A percentile compares a stretch with the other conserved stretches of the same genome.
phyloP scores from a whole-genome alignment of 148 eudicot species.

The Chenopodium quinoa region DNA sequence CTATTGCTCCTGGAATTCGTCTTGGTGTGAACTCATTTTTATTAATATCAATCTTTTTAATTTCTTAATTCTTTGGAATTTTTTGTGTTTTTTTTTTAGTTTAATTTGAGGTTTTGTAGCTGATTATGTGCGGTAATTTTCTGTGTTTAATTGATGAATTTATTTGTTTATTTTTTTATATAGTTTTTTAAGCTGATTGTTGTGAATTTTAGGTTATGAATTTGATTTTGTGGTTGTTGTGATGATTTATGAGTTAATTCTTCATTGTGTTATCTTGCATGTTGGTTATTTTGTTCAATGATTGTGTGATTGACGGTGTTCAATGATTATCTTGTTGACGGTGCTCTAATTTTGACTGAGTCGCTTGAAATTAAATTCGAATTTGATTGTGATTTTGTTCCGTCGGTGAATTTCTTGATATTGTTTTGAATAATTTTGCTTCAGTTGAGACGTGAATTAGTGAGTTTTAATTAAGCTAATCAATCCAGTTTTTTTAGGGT shows the following conservation, averaged over 20 bases:
- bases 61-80: neutral
- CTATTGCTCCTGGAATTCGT: slow-evolving; percentile 40
- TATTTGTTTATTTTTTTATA: neutral
- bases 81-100: neutral
- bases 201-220: neutral
- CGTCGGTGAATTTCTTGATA: neutral
- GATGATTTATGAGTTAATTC: neutral
- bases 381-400: neutral
- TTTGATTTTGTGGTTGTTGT: neutral
- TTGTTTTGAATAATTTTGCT: neutral
- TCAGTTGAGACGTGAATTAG: neutral
- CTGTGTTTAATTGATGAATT: neutral
- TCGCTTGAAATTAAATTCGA: neutral
- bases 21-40: slow-evolving; percentile 30
- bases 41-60: neutral
- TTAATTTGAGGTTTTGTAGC: neutral
- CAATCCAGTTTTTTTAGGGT: neutral
- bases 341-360: neutral
- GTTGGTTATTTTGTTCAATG: neutral
- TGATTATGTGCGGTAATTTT: no score
- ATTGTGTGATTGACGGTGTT: neutral
- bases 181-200: neutral
- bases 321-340: neutral
- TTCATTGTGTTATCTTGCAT: slow-evolving; percentile 8
- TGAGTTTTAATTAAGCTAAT: neutral